These are phyloP conservation scores for Colletotrichum sp. DNA, from an alignment of 2,329 filamentous ascomycete species.

Conservation along the genomic window DNA sequence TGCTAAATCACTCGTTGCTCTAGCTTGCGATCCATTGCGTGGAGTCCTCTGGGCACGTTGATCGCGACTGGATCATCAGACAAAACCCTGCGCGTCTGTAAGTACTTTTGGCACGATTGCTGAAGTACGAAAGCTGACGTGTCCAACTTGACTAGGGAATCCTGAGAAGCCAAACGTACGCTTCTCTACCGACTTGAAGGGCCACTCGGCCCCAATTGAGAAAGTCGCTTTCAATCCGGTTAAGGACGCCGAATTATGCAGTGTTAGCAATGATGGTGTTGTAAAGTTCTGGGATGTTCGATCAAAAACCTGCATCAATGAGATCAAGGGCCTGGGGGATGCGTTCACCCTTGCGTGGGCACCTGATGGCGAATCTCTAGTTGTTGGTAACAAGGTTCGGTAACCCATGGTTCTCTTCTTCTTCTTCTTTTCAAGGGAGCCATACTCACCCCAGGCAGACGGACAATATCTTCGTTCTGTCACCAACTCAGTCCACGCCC, in stretches of 20 bases:
- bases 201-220: slow-evolving; percentile 70
- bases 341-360: slow-evolving; percentile 77
- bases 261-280: slow-evolving; percentile 74
- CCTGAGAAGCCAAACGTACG: slow-evolving; percentile 76
- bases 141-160: slow-evolving; percentile 59
- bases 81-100: slow-evolving; percentile 75
- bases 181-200: slow-evolving; percentile 77
- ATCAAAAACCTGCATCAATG: slow-evolving; percentile 72
- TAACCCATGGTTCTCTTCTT: not conserved
- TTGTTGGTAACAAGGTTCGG: slow-evolving; percentile 75
- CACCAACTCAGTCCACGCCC: slow-evolving; percentile 61
- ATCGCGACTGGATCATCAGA: slow-evolving; percentile 82
- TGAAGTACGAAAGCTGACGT: not conserved
- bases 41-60: slow-evolving; percentile 85
- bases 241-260: slow-evolving; percentile 79
- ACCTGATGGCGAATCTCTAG: slow-evolving; percentile 71
- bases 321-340: slow-evolving; percentile 69
- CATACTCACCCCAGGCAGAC: slow-evolving; percentile 46
- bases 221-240: slow-evolving; percentile 80
- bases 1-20: slow-evolving; percentile 16
- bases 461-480: slow-evolving; percentile 67
- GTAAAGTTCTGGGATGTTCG: slow-evolving; percentile 84
- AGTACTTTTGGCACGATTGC: slow-evolving; percentile 31
- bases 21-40: slow-evolving; percentile 81
- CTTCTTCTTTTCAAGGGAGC: not conserved